A percentile compares a stretch with the other conserved stretches of the same genome.
phyloP scores from a whole-genome alignment of 148 eudicot species.

The Fagopyrum tataricum region DNA sequence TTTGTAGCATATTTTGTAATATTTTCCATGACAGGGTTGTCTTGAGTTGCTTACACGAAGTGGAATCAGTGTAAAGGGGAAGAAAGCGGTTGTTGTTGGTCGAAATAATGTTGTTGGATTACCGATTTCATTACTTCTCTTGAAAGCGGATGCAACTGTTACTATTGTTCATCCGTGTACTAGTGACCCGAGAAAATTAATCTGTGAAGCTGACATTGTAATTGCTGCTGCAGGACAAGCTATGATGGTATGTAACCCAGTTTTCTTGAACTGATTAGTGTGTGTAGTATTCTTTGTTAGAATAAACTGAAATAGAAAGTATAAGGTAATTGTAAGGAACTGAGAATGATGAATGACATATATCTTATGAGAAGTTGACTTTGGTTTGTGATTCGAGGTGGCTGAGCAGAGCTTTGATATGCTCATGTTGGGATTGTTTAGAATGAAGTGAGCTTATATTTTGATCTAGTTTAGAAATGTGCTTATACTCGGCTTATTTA shows the following conservation, averaged over 20 bases:
- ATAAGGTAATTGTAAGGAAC: neutral
- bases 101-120: constrained; percentile 92
- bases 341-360: neutral
- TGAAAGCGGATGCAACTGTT: constrained; percentile 91
- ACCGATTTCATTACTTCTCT: constrained; percentile 61
- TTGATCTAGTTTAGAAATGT: too few species aligned
- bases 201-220: constrained; percentile 86
- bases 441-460: too few species aligned
- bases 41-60: constrained; percentile 41
- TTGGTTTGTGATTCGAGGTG: too few species aligned
- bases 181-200: constrained; percentile 49
- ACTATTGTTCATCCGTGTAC: constrained; percentile 83
- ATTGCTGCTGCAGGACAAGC: constrained; percentile 99
- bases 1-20: neutral
- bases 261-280: neutral
- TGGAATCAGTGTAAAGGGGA: constrained; percentile 74
- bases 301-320: neutral
- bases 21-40: constrained; percentile 27
- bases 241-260: constrained; percentile 54
- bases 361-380: neutral
- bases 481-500: too few species aligned
- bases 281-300: neutral
- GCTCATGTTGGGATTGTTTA: too few species aligned
- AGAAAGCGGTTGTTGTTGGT: constrained; percentile 91
- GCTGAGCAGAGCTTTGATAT: too few species aligned